Evolutionary conservation across 2,329 filamentous ascomycete genomes (phyloP).

Genomic region (Phialemoniopsis sp.): DNA sequence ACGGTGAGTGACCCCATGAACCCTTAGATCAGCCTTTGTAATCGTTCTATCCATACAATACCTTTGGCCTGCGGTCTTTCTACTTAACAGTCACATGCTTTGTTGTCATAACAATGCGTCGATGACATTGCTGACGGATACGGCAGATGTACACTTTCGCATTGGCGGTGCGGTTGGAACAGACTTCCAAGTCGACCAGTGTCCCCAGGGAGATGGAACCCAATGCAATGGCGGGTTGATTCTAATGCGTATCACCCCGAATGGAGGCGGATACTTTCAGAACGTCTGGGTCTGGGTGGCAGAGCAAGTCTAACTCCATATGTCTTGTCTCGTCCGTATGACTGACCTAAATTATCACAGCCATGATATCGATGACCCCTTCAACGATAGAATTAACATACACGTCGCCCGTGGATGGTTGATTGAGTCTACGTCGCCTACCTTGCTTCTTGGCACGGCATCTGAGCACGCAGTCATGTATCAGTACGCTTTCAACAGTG

Average conservation of each 20-base stretch:
- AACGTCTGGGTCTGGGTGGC: constrained; percentile 65
- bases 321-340: too few species aligned
- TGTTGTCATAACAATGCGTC: too few species aligned
- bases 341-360: too few species aligned
- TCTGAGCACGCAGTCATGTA: constrained; percentile 46
- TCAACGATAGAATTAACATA: constrained; percentile 46
- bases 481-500: constrained; percentile 45
- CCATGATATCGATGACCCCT: constrained; percentile 25
- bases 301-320: constrained; percentile 49
- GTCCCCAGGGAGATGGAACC: constrained; percentile 46
- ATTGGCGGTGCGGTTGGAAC: constrained; percentile 68
- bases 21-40: too few species aligned
- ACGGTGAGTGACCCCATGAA: too few species aligned
- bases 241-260: constrained; percentile 39
- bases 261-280: constrained; percentile 45
- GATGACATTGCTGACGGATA: too few species aligned
- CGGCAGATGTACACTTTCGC: constrained; percentile 62
- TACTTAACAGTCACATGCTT: too few species aligned
- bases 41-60: too few species aligned
- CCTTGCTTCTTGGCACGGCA: constrained; percentile 37
- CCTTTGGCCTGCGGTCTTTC: too few species aligned
- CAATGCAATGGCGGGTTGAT: constrained; percentile 57
- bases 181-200: constrained; percentile 57
- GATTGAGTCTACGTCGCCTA: constrained; percentile 20
- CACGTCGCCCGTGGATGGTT: constrained; percentile 29